Conservation (phyloP, 495 filamentous ascomycete species). For the Penicillium subrubescens region DNA sequence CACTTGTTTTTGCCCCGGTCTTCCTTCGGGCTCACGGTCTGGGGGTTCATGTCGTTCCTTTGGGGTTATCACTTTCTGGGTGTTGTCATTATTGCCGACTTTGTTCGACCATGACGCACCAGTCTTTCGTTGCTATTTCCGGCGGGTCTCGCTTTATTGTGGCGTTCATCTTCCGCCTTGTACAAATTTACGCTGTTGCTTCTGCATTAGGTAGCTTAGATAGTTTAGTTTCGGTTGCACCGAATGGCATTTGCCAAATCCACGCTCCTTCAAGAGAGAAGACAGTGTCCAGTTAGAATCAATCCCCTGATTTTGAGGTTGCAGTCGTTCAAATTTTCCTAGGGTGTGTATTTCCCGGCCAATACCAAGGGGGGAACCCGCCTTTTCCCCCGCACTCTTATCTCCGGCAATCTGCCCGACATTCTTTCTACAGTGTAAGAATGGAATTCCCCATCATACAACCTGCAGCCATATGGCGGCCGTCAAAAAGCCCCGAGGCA, state of each 20-base stretch:
- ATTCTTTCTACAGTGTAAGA: background rate
- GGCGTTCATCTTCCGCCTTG: background rate
- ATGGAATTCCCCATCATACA: background rate
- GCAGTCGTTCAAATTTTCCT: background rate
- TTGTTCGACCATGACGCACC: background rate
- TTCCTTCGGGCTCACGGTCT: background rate
- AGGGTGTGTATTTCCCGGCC: conserved; percentile 1
- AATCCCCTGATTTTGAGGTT: background rate
- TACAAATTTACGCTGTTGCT: background rate
- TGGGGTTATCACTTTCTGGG: background rate
- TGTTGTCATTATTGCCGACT: background rate
- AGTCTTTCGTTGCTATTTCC: background rate
- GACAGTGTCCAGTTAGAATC: background rate
- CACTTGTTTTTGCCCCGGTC: background rate
- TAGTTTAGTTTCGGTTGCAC: conserved; percentile 2
- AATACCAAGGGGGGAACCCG: conserved; percentile 14
- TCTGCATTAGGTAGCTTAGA: background rate
- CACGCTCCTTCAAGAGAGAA: background rate
- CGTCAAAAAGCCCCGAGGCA: conserved; percentile 37
- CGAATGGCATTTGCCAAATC: background rate
- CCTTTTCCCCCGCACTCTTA: conserved; percentile 19
- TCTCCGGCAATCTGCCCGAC: conserved; percentile 9
- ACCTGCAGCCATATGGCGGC: conserved; percentile 12
- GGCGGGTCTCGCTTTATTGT: background rate
- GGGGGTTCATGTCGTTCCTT: background rate